Evolutionary conservation across 2,329 filamentous ascomycete species (phyloP).

Genomic region (Bipolaris victoriae): DNA sequence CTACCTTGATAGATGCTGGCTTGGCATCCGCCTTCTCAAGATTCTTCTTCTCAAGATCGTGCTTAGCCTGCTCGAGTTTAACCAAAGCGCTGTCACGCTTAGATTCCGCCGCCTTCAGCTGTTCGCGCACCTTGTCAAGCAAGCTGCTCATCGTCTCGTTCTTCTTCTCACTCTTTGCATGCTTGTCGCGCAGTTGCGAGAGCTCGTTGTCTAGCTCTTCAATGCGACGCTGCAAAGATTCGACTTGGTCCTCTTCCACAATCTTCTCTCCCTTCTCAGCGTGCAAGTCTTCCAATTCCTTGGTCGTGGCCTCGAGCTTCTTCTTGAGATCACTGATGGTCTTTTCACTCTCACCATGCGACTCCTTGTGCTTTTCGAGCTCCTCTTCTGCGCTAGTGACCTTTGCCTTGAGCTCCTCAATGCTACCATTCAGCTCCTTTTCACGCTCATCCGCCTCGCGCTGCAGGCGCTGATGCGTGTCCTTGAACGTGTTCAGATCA

Average conservation of each 20-base stretch:
- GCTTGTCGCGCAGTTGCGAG: constrained; percentile 35
- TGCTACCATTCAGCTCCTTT: constrained; percentile 35
- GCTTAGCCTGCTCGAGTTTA: constrained; percentile 48
- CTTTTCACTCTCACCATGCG: constrained; percentile 51
- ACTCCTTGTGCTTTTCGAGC: constrained; percentile 52
- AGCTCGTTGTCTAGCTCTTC: constrained; percentile 43
- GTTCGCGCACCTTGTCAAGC: constrained; percentile 60
- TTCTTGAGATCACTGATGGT: constrained; percentile 46
- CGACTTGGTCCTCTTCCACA: constrained; percentile 36
- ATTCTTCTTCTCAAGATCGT: constrained; percentile 32
- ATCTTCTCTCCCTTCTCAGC: constrained; percentile 40
- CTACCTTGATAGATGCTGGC: constrained; percentile 11
- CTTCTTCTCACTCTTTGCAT: constrained; percentile 57
- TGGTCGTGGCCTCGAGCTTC: constrained; percentile 49
- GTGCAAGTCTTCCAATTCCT: constrained; percentile 57
- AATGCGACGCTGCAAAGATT: constrained; percentile 37
- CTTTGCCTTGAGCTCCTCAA: constrained; percentile 38
- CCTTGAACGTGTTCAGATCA: constrained; percentile 64
- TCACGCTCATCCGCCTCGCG: constrained; percentile 41
- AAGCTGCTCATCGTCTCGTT: constrained; percentile 61
- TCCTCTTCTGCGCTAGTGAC: constrained; percentile 52
- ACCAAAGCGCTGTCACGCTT: constrained; percentile 55
- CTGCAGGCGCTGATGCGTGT: constrained; percentile 55
- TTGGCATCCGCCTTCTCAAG: constrained; percentile 19
- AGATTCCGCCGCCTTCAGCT: constrained; percentile 61